Evolutionary conservation across 2,329 filamentous ascomycete species (phyloP).

Genomic region (Fusarium foetens): DNA sequence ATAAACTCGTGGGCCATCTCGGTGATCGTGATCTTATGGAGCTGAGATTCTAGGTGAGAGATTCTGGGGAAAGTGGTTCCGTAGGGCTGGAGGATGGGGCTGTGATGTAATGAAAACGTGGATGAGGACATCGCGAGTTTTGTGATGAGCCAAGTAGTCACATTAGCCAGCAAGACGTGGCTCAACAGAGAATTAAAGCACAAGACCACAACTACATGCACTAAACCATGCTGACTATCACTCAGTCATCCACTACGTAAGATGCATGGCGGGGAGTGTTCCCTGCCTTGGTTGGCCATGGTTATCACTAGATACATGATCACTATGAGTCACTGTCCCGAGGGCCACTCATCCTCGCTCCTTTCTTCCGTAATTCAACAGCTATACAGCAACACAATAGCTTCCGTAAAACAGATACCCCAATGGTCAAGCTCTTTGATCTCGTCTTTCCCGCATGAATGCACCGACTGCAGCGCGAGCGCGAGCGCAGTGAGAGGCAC

Average conservation of each 20-base stretch:
- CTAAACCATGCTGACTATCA: too few relatives aligned
- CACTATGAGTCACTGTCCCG: background rate
- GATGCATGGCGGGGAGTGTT: background rate
- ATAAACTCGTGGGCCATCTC: constrained; percentile 28
- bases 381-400: too few relatives aligned
- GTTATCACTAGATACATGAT: too few relatives aligned
- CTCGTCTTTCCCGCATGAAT: too few relatives aligned
- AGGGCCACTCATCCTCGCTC: background rate
- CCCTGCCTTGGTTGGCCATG: background rate
- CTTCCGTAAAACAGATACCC: too few relatives aligned
- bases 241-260: background rate
- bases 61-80: constrained; percentile 13
- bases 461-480: too few relatives aligned
- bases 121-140: background rate
- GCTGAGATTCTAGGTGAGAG: background rate
- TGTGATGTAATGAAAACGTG: background rate
- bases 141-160: background rate
- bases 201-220: background rate
- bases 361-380: too few relatives aligned
- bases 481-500: too few relatives aligned
- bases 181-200: background rate
- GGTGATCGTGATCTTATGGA: background rate
- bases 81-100: constrained; percentile 8
- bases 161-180: too few relatives aligned
- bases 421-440: too few relatives aligned